Evolutionary conservation across 805 yeast genomes (phyloP).

Genomic region (Monosporozyma siamensis): DNA sequence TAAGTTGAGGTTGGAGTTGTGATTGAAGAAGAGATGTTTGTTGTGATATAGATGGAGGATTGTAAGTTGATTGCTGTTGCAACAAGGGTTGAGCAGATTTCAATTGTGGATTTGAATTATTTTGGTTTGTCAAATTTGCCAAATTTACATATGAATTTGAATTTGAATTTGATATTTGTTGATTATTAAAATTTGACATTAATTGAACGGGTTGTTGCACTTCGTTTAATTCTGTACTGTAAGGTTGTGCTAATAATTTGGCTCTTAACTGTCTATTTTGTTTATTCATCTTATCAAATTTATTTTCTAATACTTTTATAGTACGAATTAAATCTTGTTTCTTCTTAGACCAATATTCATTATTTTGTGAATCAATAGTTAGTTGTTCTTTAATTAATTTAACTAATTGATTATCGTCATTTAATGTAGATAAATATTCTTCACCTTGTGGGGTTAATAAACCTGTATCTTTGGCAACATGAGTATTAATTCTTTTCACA

Average conservation of each 20-base stretch:
- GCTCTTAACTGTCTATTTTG: slow-evolving; percentile 18
- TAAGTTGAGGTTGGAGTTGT: background rate
- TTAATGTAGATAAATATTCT: slow-evolving; percentile 16
- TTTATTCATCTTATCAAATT: slow-evolving; percentile 18
- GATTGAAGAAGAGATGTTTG: background rate
- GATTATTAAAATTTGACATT: background rate
- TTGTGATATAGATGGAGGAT: background rate
- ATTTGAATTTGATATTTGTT: background rate
- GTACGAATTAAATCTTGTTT: slow-evolving; percentile 16
- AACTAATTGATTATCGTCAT: slow-evolving; percentile 16
- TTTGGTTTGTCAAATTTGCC: background rate
- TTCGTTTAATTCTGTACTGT: slow-evolving; percentile 2
- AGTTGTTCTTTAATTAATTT: slow-evolving; percentile 22
- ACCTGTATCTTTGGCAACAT: slow-evolving; percentile 22
- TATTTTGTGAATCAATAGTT: slow-evolving; percentile 19
- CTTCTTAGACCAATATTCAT: slow-evolving; percentile 18
- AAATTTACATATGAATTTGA: background rate
- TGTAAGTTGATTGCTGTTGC: background rate
- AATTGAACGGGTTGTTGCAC: background rate
- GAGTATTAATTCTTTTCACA: slow-evolving; percentile 18
- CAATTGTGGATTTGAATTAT: slow-evolving; percentile 2
- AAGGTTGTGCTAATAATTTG: slow-evolving; percentile 7
- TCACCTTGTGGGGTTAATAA: slow-evolving; percentile 20
- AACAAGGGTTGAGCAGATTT: background rate
- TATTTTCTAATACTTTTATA: slow-evolving; percentile 17